Conservation (phyloP, 2,329 filamentous ascomycete genomes). For the Rhinocladiella mackenziei region DNA sequence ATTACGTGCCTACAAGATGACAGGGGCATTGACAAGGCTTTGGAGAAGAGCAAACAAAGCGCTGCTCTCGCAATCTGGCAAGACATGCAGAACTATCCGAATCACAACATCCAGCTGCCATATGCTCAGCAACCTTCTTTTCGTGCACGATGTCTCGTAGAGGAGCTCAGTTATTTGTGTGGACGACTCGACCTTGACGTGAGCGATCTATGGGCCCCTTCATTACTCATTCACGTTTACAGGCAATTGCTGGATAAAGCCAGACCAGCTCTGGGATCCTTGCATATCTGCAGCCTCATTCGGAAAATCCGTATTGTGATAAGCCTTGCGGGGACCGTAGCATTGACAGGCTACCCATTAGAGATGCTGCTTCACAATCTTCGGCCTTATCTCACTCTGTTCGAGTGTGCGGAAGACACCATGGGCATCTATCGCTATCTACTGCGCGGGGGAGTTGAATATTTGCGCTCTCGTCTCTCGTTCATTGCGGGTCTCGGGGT, state of each 20-base stretch:
- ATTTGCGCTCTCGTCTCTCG: constrained; percentile 63
- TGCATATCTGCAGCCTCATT: constrained; percentile 81
- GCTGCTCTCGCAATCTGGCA: constrained; percentile 43
- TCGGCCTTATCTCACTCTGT: constrained; percentile 71
- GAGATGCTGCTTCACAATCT: constrained; percentile 86
- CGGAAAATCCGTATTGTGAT: constrained; percentile 80
- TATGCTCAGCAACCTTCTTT: constrained; percentile 84
- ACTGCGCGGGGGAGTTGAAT: constrained; percentile 60
- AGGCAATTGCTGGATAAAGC: constrained; percentile 76
- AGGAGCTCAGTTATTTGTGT: constrained; percentile 75
- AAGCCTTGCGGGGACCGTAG: constrained; percentile 68
- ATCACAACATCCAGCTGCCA: constrained; percentile 63
- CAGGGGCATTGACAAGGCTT: constrained; percentile 64
- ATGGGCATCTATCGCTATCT: constrained; percentile 84
- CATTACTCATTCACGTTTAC: constrained; percentile 68
- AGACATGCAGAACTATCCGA: constrained; percentile 65
- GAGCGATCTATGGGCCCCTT: constrained; percentile 67
- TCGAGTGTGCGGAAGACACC: constrained; percentile 85
- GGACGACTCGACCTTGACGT: constrained; percentile 64
- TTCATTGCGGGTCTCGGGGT: constrained; percentile 79
- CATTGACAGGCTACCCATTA: constrained; percentile 73
- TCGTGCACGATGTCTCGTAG: constrained; percentile 68
- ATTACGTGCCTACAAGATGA: constrained; percentile 76
- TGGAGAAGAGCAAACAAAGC: constrained; percentile 52
- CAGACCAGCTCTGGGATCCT: constrained; percentile 74